These are phyloP conservation scores for Graphilbum fragrans DNA, from an alignment of 2,329 filamentous ascomycete genomes.

Conservation along the genomic window DNA sequence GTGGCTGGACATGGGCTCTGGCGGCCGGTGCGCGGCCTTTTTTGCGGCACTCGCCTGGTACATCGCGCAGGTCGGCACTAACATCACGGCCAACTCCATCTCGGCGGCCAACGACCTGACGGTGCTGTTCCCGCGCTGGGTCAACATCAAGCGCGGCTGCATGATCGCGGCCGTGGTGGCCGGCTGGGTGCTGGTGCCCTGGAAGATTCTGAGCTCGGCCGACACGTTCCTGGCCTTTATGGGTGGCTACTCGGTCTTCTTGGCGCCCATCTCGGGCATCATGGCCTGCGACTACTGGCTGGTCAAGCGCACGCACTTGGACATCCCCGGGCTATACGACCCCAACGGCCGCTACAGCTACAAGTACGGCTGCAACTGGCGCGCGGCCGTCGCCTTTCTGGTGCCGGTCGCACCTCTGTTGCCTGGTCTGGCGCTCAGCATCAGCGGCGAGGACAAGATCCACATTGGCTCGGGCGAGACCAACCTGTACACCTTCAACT, in stretches of 20 bases:
- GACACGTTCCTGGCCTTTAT: conserved; percentile 52
- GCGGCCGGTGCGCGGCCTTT: conserved; percentile 27
- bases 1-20: conserved; percentile 29
- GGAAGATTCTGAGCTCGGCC: conserved; percentile 52
- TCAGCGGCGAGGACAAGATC: conserved; percentile 7
- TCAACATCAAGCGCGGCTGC: conserved; percentile 46
- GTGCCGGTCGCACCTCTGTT: conserved; percentile 17
- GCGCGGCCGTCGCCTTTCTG: conserved; percentile 13
- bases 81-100: conserved; percentile 43
- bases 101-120: conserved; percentile 43
- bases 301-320: conserved; percentile 22
- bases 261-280: conserved; percentile 28
- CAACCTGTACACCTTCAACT: conserved; percentile 53
- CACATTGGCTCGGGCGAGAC: conserved; percentile 26
- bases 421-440: conserved; percentile 17
- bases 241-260: conserved; percentile 39
- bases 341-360: conserved; percentile 27
- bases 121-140: conserved; percentile 36
- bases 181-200: conserved; percentile 49
- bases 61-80: conserved; percentile 42
- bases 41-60: conserved; percentile 40
- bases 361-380: conserved; percentile 13
- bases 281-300: conserved; percentile 27
- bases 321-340: conserved; percentile 29
- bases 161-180: conserved; percentile 42